Evolutionary conservation across 768 basidiomycete genomes (phyloP).

Genomic region (Termitomyces sp.): DNA sequence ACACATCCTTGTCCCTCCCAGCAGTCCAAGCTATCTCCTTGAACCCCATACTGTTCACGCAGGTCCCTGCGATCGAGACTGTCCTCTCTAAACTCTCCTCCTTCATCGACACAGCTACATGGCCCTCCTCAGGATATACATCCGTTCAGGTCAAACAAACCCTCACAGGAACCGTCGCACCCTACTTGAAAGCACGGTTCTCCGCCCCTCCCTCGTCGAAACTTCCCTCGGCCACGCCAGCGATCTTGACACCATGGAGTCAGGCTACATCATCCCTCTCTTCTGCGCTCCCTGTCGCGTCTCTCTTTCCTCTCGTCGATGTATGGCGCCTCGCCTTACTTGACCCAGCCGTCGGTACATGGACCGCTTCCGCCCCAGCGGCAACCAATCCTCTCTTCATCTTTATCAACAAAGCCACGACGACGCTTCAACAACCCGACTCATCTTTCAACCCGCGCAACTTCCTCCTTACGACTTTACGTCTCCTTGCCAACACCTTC

Average conservation of each 20-base stretch:
- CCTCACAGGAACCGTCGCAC: conserved; percentile 46
- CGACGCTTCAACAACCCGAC: not conserved
- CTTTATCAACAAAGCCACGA: conserved; percentile 39
- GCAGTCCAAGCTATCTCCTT: conserved; percentile 60
- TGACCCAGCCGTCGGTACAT: conserved; percentile 52
- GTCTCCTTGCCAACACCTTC: conserved; percentile 68
- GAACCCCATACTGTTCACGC: conserved; percentile 72
- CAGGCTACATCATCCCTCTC: conserved; percentile 41
- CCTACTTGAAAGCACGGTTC: conserved; percentile 65
- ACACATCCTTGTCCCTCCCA: conserved; percentile 56
- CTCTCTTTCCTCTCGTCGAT: conserved; percentile 80
- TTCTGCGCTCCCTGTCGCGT: conserved; percentile 42
- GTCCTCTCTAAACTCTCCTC: conserved; percentile 58
- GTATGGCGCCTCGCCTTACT: conserved; percentile 79
- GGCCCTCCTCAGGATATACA: conserved; percentile 27
- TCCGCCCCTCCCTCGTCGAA: conserved; percentile 21
- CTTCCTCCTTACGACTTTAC: conserved; percentile 61
- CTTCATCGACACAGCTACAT: conserved; percentile 52
- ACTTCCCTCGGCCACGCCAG: conserved; percentile 29
- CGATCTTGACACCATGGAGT: conserved; percentile 45
- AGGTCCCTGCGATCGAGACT: conserved; percentile 65
- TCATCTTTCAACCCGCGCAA: conserved; percentile 37
- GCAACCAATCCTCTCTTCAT: conserved; percentile 38
- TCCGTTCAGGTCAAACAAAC: conserved; percentile 44
- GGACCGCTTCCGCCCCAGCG: conserved; percentile 35